These are phyloP conservation scores for Thalassiosira ordinaria DNA, from an alignment of 352 stramenopile genomes.

Conservation along the genomic window DNA sequence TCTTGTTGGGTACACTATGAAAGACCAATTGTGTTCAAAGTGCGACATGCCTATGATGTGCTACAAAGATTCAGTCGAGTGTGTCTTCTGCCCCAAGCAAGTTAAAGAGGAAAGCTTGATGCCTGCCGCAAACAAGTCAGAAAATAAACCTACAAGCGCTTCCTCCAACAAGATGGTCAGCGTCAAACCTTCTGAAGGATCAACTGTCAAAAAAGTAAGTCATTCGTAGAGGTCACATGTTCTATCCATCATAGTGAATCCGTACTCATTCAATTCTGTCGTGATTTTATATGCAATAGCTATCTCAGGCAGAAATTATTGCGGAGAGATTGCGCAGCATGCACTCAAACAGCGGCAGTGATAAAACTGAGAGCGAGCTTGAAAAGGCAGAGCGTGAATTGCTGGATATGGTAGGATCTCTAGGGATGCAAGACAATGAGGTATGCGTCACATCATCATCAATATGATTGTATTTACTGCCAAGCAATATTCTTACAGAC, in stretches of 20 bases:
- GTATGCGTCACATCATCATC: not conserved
- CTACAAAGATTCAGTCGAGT: slow-evolving; percentile 8
- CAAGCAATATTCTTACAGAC: too few species aligned
- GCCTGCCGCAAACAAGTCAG: too few species aligned
- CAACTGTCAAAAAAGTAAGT: not conserved
- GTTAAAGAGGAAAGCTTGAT: too few species aligned
- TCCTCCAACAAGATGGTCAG: too few species aligned
- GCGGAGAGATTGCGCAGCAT: not conserved
- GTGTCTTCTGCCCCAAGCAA: slow-evolving; percentile 26
- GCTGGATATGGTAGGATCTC: not conserved
- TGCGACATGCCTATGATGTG: slow-evolving; percentile 40
- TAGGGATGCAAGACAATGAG: not conserved
- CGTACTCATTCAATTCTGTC: too few species aligned
- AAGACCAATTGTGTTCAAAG: slow-evolving; percentile 11
- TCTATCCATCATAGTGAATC: too few species aligned
- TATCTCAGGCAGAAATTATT: slow-evolving; percentile 11
- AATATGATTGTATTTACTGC: too few species aligned
- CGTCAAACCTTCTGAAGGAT: too few species aligned
- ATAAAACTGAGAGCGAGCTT: slow-evolving; percentile 1
- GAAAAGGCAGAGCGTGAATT: slow-evolving; percentile 9
- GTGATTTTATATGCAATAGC: slow-evolving; percentile 10
- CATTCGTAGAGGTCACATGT: too few species aligned
- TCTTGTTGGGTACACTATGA: slow-evolving; percentile 16
- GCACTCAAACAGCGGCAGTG: not conserved
- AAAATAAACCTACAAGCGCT: too few species aligned